Evolutionary conservation across 1,284 basidiomycete species (phyloP).

Genomic region (Cutaneotrichosporon spelunceum): DNA sequence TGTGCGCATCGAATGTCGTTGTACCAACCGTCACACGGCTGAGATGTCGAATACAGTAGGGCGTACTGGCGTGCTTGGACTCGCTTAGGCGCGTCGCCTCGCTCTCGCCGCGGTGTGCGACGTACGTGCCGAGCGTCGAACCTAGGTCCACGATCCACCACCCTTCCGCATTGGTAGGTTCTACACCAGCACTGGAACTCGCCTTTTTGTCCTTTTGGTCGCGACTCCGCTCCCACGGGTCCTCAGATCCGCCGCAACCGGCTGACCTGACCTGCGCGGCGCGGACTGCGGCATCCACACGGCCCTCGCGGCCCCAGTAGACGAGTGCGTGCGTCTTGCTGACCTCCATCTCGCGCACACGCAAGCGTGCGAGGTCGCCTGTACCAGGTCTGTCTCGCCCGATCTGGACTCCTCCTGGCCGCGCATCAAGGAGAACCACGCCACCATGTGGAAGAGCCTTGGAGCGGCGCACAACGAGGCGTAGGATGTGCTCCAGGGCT

Average conservation of each 20-base stretch:
- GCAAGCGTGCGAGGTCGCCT: constrained; percentile 34
- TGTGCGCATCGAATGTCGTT: constrained; percentile 43
- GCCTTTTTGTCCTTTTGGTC: not conserved
- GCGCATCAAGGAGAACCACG: constrained; percentile 45
- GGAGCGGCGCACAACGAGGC: constrained; percentile 41
- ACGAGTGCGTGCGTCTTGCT: constrained; percentile 49
- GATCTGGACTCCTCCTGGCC: constrained; percentile 42
- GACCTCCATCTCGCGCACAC: constrained; percentile 49
- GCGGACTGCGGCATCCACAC: constrained; percentile 1
- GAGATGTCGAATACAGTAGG: constrained; percentile 34
- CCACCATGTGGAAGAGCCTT: constrained; percentile 24
- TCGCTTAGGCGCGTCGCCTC: constrained; percentile 26
- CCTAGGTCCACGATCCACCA: constrained; percentile 50
- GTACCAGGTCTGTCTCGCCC: constrained; percentile 44
- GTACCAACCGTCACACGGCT: constrained; percentile 36
- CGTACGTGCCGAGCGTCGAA: constrained; percentile 49
- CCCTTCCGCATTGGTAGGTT: constrained; percentile 20
- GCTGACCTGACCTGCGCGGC: not conserved
- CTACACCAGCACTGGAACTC: not conserved
- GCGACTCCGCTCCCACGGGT: not conserved
- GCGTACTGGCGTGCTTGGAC: constrained; percentile 38
- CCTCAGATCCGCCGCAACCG: not conserved
- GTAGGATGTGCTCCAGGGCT: constrained; percentile 33
- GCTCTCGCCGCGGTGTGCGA: constrained; percentile 25
- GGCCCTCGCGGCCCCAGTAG: constrained; percentile 23